These are phyloP conservation scores for Helotiales sp. DNA, from an alignment of 2,329 filamentous ascomycete species.

Conservation along the genomic window DNA sequence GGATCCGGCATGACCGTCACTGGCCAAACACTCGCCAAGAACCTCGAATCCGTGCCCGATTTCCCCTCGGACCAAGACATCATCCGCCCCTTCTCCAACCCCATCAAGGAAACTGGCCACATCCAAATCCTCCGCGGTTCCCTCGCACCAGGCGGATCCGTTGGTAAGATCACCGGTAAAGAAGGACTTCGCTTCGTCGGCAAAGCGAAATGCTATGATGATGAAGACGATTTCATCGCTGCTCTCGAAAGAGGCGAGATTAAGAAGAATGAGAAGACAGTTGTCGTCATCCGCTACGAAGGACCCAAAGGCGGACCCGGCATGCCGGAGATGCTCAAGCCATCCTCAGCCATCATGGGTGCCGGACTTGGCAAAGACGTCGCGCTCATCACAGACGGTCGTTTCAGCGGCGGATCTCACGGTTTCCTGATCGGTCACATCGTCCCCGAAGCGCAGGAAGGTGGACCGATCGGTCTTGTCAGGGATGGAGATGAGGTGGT, in stretches of 20 bases:
- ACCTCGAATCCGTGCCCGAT: slow-evolving; percentile 61
- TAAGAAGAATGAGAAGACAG: slow-evolving; percentile 77
- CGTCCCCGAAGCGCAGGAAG: slow-evolving; percentile 64
- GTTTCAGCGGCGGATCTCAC: slow-evolving; percentile 63
- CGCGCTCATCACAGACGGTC: slow-evolving; percentile 73
- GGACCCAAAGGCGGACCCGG: slow-evolving; percentile 75
- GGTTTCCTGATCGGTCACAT: slow-evolving; percentile 68
- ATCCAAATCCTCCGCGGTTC: slow-evolving; percentile 74
- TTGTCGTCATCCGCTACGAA: slow-evolving; percentile 77
- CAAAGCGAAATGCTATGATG: slow-evolving; percentile 72
- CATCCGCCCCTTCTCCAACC: slow-evolving; percentile 69
- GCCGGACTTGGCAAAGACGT: slow-evolving; percentile 72
- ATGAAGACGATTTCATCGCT: slow-evolving; percentile 70
- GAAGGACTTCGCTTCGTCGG: slow-evolving; percentile 71
- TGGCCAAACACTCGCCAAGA: slow-evolving; percentile 62
- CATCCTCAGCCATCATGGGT: slow-evolving; percentile 74
- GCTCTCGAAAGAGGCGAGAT: slow-evolving; percentile 71
- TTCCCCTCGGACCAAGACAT: slow-evolving; percentile 74
- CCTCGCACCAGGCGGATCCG: slow-evolving; percentile 70
- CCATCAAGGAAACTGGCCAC: slow-evolving; percentile 73
- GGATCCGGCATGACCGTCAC: slow-evolving; percentile 65
- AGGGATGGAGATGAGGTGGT: slow-evolving; percentile 62
- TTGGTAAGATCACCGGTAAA: slow-evolving; percentile 80
- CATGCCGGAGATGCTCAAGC: slow-evolving; percentile 78
- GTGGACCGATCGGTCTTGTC: slow-evolving; percentile 63